Base-by-base conservation (phyloP, 1,284 basidiomycete species). In the Puccinia horiana region DNA sequence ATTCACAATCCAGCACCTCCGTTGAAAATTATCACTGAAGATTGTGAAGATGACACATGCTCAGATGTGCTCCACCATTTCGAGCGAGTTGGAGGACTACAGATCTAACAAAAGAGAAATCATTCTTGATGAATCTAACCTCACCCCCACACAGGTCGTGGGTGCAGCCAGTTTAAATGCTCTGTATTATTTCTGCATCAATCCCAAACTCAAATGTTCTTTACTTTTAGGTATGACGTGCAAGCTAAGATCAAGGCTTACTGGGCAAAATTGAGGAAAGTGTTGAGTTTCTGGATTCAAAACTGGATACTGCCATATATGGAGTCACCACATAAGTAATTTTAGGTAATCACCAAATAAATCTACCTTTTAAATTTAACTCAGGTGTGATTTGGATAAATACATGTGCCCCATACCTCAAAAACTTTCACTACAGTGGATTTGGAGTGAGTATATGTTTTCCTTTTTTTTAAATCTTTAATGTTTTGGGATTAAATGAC, bases 131-230 rank as follows among this genome's bases (percentile, higher is more conserved):
- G 93, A 93, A 4, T 88, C 91, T 83, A 89, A 87, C 20, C 90
- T 95, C 54, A 90, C 93, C 0, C 90, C 94, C 80, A 90, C 92
- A 4, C 92, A 92, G 73, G 90, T 94, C 18, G 90, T 91, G 23
- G 92, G 92, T 20, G 89, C 91, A 5, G 91, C 93, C 0, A 90
- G 93, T 75, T 91, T 91, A 86, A 92, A 42, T 84, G 88, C 32
- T 89, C 93, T 52, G 90, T 91, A 83, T 86, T 88, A 29, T 90
- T 90, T 8, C 86, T 89, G 11, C 85, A 86, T 20, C 86, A 90
- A 83, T 89, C 88, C 83, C 87, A 88, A 12, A 90, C 89, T 47
- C 88, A 93, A 72, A 87, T 14, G 32, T 52, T 69, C 40, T 44
- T 47, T 61, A 29, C 29, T n/a, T 11, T 35, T 63, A 78, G 76